Evolutionary conservation across 192 early-diverging fungal genomes (phyloP).

Genomic region (Entomortierella lignicola): DNA sequence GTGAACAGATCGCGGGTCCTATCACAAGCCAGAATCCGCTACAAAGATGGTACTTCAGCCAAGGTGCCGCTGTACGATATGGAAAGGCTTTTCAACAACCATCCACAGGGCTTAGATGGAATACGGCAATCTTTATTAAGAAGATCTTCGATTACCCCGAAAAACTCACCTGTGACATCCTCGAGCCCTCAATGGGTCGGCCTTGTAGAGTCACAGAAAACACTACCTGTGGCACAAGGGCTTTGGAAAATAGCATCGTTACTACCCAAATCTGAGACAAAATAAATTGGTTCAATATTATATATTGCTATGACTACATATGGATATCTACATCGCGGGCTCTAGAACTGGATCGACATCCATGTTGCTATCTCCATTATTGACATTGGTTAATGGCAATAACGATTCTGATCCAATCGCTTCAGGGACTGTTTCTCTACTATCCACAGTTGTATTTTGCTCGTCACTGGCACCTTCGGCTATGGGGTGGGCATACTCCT

Average conservation of each 20-base stretch:
- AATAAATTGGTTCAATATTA: background rate
- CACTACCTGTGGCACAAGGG: background rate
- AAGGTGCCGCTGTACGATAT: conserved; percentile 27
- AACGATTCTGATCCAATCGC: background rate
- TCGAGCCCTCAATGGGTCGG: conserved; percentile 8
- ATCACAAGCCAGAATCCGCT: background rate
- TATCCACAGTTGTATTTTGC: conserved; percentile 4
- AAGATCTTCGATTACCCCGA: background rate
- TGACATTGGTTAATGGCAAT: background rate
- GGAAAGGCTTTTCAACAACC: conserved; percentile 16
- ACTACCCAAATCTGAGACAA: background rate
- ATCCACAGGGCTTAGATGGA: conserved; percentile 19
- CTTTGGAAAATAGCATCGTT: conserved; percentile 39
- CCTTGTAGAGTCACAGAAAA: background rate
- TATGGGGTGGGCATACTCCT: conserved; percentile 21
- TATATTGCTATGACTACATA: background rate
- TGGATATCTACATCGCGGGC: background rate
- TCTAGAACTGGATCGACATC: conserved; percentile 5
- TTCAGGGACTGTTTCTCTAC: background rate
- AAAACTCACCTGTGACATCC: background rate
- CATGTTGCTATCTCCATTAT: conserved; percentile 10
- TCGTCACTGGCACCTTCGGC: background rate
- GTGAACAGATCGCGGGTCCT: background rate
- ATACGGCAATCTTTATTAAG: conserved; percentile 11
- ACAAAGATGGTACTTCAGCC: background rate